Evolutionary conservation across 2,329 filamentous ascomycete genomes (phyloP).

Genomic region (Pseudocercospora fijiensis): DNA sequence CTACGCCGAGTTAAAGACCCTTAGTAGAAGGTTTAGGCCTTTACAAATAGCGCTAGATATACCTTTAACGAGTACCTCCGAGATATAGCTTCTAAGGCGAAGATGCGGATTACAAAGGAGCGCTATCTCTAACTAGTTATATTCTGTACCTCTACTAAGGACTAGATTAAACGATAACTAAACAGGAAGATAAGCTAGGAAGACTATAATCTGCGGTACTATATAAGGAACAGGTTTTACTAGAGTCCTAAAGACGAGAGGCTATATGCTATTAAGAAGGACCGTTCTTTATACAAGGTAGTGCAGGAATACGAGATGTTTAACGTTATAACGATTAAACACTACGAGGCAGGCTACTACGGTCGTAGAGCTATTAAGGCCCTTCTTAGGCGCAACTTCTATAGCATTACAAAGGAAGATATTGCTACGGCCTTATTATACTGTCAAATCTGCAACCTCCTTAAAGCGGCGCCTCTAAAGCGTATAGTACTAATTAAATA

Average conservation of each 20-base stretch:
- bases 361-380: background rate
- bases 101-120: background rate
- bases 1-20: background rate
- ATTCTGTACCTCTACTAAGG: background rate
- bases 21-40: background rate
- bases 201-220: background rate
- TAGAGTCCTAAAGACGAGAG: background rate
- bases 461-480: background rate
- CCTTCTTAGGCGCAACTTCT: background rate
- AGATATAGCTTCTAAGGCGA: background rate
- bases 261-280: background rate
- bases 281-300: background rate
- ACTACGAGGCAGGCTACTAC: background rate
- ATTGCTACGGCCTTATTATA: background rate
- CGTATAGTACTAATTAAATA: background rate
- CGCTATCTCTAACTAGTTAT: background rate
- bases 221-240: background rate
- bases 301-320: background rate
- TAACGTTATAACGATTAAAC: background rate
- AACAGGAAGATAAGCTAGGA: background rate
- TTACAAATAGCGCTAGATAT: background rate
- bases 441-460: background rate
- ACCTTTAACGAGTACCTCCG: background rate
- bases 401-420: background rate
- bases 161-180: background rate